phyloP scores from a whole-genome alignment of 2,329 filamentous ascomycete species.

The Botrytis tulipae region DNA sequence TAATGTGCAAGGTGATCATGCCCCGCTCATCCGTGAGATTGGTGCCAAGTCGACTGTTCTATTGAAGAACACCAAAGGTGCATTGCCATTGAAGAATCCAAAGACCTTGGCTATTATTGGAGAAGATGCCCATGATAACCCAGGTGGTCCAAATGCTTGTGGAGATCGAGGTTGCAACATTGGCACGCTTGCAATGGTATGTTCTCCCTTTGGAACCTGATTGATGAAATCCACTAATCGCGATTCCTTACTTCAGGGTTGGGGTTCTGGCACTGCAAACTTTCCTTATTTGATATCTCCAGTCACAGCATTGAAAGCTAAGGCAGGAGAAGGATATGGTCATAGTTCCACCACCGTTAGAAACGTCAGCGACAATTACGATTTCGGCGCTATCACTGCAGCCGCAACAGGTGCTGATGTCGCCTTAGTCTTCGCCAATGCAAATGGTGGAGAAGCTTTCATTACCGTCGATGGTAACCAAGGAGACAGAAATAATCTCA shows the following conservation, averaged over 20 bases:
- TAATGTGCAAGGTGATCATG: constrained; percentile 76
- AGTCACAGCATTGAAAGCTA: constrained; percentile 64
- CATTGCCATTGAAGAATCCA: constrained; percentile 46
- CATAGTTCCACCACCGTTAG: constrained; percentile 57
- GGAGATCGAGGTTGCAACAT: constrained; percentile 52
- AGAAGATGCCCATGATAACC: constrained; percentile 49
- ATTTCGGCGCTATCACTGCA: constrained; percentile 52
- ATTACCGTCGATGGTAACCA: constrained; percentile 77
- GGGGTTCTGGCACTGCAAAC: constrained; percentile 73
- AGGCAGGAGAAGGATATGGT: constrained; percentile 60
- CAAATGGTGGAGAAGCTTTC: constrained; percentile 81
- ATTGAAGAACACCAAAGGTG: constrained; percentile 61
- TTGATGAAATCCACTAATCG: constrained; percentile 56
- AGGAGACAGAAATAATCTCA: constrained; percentile 90
- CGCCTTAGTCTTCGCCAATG: constrained; percentile 85
- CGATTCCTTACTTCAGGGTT: constrained; percentile 50
- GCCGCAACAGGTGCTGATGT: constrained; percentile 65
- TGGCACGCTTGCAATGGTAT: constrained; percentile 56
- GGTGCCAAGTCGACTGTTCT: constrained; percentile 48
- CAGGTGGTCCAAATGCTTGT: constrained; percentile 64
- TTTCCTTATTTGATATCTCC: constrained; percentile 77
- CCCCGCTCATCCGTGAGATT: constrained; percentile 69
- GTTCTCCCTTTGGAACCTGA: background rate
- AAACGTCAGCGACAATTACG: constrained; percentile 65
- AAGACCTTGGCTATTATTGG: constrained; percentile 46